Evolutionary conservation across 2,329 filamentous ascomycete species (phyloP).

Genomic region (Chaetomiaceae sp.): DNA sequence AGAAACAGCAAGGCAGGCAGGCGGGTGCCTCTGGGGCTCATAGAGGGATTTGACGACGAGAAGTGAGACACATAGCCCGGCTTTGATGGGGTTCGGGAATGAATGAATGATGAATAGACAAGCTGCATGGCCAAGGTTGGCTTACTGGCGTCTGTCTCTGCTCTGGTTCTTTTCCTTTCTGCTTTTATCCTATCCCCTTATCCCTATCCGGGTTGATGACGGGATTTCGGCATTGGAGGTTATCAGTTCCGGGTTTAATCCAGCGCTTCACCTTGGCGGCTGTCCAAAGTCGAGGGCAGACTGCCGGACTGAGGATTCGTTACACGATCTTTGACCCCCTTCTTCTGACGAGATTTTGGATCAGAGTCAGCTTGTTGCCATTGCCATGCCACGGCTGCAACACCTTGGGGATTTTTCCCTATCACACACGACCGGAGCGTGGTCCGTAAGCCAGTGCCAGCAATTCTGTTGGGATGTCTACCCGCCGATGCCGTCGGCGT

Average conservation of each 20-base stretch:
- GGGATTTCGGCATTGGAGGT: slow-evolving; percentile 18
- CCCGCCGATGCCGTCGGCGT: too few relatives aligned
- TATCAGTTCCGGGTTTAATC: slow-evolving; percentile 23
- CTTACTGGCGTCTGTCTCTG: neutral
- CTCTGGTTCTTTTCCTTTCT: neutral
- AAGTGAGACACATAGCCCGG: neutral
- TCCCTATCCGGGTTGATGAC: neutral
- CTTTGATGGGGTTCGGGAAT: neutral
- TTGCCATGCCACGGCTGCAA: too few relatives aligned
- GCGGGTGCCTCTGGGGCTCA: neutral
- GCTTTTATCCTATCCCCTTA: neutral
- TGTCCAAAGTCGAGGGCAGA: neutral
- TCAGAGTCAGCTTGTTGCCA: too few relatives aligned
- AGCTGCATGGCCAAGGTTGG: slow-evolving; percentile 5
- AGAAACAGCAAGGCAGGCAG: neutral
- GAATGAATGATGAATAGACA: slow-evolving; percentile 6
- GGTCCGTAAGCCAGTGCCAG: too few relatives aligned
- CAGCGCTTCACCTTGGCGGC: slow-evolving; percentile 5
- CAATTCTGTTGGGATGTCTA: too few relatives aligned
- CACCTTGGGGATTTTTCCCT: too few relatives aligned
- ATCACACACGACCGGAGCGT: too few relatives aligned
- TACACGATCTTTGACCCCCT: too few relatives aligned
- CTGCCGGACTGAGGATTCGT: neutral
- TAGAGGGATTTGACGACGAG: neutral
- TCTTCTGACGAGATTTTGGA: too few relatives aligned